Conservation (phyloP, 2,329 filamentous ascomycete genomes). For the Sclerotinia glacialis region DNA sequence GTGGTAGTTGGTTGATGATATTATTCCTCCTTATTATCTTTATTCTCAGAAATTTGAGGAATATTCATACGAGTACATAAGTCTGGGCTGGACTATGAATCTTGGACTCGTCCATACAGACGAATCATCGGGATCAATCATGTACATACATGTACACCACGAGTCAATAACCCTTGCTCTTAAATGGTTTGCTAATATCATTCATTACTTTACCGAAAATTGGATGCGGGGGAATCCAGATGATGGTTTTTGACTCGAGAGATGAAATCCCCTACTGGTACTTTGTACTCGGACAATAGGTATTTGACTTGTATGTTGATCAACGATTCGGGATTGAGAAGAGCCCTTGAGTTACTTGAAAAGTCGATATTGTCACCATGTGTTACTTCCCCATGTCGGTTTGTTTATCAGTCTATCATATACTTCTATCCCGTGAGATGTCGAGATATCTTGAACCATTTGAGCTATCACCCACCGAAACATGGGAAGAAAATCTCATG, state of each 20-base stretch:
- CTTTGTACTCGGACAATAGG: background rate
- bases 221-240: constrained; percentile 5
- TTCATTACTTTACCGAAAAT: background rate
- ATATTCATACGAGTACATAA: background rate
- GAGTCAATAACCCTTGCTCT: background rate
- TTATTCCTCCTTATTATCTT: too few species aligned
- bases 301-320: background rate
- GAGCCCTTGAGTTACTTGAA: background rate
- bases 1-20: background rate
- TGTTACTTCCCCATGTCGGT: background rate
- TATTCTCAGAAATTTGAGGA: background rate
- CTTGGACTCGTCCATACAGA: background rate
- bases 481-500: background rate
- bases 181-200: background rate
- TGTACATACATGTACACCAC: background rate
- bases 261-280: background rate
- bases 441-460: background rate
- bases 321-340: background rate
- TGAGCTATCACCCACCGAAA: background rate
- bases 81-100: background rate
- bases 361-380: background rate
- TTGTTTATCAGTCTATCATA: background rate
- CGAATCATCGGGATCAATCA: background rate
- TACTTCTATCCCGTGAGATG: background rate
- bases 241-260: background rate